These are phyloP conservation scores for Dioszegia aurantiaca DNA, from an alignment of 768 basidiomycete species.

Conservation along the genomic window DNA sequence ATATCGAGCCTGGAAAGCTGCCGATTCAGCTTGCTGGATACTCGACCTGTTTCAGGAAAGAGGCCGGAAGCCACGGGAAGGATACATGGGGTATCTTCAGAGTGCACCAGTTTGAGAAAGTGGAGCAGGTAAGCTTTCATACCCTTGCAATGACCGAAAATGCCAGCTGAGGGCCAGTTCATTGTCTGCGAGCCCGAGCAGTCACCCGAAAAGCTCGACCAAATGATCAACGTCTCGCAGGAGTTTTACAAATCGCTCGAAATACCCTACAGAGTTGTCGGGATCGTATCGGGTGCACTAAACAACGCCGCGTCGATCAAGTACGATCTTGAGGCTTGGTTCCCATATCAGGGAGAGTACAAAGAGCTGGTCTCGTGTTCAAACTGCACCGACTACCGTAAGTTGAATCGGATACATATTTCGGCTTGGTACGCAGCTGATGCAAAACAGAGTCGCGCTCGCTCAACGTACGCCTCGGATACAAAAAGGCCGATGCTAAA, in stretches of 20 bases:
- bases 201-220: constrained; percentile 90
- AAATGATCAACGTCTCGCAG: constrained; percentile 84
- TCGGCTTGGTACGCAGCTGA: neutral
- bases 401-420: constrained; percentile 51
- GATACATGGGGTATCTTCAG: constrained; percentile 99
- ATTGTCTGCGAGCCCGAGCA: constrained; percentile 89
- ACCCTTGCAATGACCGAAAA: neutral
- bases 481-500: constrained; percentile 84
- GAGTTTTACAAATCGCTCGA: constrained; percentile 95
- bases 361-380: constrained; percentile 97
- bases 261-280: constrained; percentile 85
- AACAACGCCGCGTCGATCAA: constrained; percentile 97
- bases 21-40: constrained; percentile 72
- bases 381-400: constrained; percentile 99
- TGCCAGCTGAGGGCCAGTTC: constrained; percentile 64
- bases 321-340: constrained; percentile 97
- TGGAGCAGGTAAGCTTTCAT: constrained; percentile 62
- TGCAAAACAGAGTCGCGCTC: constrained; percentile 72
- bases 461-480: constrained; percentile 87
- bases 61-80: constrained; percentile 93
- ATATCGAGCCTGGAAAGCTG: constrained; percentile 92
- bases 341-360: constrained; percentile 93
- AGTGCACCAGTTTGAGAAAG: constrained; percentile 98
- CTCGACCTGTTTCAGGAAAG: constrained; percentile 95
- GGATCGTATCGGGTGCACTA: constrained; percentile 91